A percentile compares a stretch with the other conserved stretches of the same genome.
Evolutionary conservation across 1,284 basidiomycete genomes (phyloP).

Genomic region (Heterobasidion annosum): DNA sequence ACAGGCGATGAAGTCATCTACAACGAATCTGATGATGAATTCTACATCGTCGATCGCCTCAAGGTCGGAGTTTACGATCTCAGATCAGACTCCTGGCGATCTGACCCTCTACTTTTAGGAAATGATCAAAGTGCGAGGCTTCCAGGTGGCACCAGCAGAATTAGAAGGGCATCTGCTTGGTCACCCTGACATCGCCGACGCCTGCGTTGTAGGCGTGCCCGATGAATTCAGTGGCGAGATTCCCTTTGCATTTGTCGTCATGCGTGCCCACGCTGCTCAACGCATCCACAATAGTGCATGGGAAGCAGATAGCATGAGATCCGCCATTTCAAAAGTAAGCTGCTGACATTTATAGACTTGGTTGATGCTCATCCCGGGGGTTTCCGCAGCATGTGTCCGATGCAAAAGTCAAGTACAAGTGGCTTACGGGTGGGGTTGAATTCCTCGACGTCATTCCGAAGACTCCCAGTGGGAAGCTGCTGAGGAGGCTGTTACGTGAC

Average conservation of each 20-base stretch:
- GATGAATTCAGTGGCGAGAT: conserved; percentile 78
- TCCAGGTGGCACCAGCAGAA: conserved; percentile 41
- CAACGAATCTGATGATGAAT: conserved; percentile 29
- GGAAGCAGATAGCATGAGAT: conserved; percentile 32
- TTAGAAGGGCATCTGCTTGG: conserved; percentile 54
- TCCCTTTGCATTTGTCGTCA: conserved; percentile 64
- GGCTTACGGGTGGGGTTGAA: conserved; percentile 56
- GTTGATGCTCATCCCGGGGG: not conserved
- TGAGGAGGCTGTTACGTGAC: conserved; percentile 48
- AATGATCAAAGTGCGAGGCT: conserved; percentile 58
- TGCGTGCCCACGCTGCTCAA: conserved; percentile 20
- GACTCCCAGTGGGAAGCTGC: conserved; percentile 63
- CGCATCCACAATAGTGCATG: conserved; percentile 20
- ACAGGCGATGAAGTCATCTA: conserved; percentile 44
- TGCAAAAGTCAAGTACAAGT: conserved; percentile 64
- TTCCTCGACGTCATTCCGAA: conserved; percentile 65
- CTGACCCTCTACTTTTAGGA: conserved; percentile 26
- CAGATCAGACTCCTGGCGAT: not conserved
- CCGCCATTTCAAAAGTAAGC: conserved; percentile 36
- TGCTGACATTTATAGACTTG: conserved; percentile 2
- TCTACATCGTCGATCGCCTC: conserved; percentile 36
- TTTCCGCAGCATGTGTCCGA: conserved; percentile 54
- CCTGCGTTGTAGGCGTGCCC: conserved; percentile 66
- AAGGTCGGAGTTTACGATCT: conserved; percentile 21
- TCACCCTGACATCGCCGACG: conserved; percentile 62